These are phyloP conservation scores for Pontederia crassipes DNA, from an alignment of 176 grass and related monocot species.

Conservation along the genomic window DNA sequence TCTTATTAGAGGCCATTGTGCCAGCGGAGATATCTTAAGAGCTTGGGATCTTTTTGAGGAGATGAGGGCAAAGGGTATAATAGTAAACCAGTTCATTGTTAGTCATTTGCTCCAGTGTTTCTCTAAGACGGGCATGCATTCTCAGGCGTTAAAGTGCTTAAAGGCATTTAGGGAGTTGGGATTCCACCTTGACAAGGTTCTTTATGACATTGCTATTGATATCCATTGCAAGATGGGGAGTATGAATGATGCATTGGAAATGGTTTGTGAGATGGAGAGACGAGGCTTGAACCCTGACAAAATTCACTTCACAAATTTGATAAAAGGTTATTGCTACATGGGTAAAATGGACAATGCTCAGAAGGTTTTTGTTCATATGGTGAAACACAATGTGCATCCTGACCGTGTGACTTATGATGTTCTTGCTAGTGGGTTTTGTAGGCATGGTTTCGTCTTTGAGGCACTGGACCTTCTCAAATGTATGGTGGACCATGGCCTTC, in stretches of 20 bases:
- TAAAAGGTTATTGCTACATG: slow-evolving; percentile 57
- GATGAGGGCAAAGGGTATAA: slow-evolving; percentile 46
- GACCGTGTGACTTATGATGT: slow-evolving; percentile 57
- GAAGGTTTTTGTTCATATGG: slow-evolving; percentile 46
- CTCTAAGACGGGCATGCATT: slow-evolving; percentile 33
- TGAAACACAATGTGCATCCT: slow-evolving; percentile 46
- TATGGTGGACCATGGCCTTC: slow-evolving; percentile 50
- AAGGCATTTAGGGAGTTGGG: slow-evolving; percentile 46
- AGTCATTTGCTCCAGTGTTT: slow-evolving; percentile 54
- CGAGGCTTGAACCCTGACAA: slow-evolving; percentile 53
- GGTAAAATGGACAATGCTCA: slow-evolving; percentile 45
- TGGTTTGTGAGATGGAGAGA: slow-evolving; percentile 73
- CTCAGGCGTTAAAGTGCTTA: slow-evolving; percentile 34
- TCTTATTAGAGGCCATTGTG: slow-evolving; percentile 51
- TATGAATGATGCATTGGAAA: slow-evolving; percentile 40
- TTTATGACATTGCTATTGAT: slow-evolving; percentile 65
- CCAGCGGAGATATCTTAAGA: slow-evolving; percentile 34
- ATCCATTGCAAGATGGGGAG: slow-evolving; percentile 43
- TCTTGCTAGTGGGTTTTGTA: slow-evolving; percentile 49
- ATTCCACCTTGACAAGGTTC: slow-evolving; percentile 35
- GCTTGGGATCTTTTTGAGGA: slow-evolving; percentile 45
- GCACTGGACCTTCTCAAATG: slow-evolving; percentile 38
- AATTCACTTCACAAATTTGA: slow-evolving; percentile 73
- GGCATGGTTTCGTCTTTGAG: slow-evolving; percentile 38
- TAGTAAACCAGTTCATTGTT: slow-evolving; percentile 33